These are phyloP conservation scores for Trichocladium uniseriatum DNA, from an alignment of 495 filamentous ascomycete species.

Conservation along the genomic window DNA sequence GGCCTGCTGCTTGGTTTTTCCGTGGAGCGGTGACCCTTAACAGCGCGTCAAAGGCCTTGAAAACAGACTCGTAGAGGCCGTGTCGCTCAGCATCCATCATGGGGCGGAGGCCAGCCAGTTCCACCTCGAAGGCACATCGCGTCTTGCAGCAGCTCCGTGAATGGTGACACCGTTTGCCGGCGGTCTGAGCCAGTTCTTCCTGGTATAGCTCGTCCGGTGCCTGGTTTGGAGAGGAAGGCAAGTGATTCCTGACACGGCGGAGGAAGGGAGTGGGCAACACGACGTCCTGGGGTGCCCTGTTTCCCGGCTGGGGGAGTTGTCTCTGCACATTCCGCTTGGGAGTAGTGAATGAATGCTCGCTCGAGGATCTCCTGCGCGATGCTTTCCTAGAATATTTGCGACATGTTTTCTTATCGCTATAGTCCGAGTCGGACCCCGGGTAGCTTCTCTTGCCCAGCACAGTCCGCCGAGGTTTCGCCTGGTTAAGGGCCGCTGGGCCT, in stretches of 20 bases:
- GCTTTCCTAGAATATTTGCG: conserved; percentile 19
- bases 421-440: conserved; percentile 7
- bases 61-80: conserved; percentile 27
- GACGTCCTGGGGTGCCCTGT: conserved; percentile 12
- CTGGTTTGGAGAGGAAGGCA: conserved; percentile 13
- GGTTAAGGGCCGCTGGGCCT: neutral
- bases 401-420: conserved; percentile 10
- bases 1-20: conserved; percentile 8
- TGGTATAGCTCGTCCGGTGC: neutral
- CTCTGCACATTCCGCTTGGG: conserved; percentile 9
- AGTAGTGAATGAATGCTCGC: conserved; percentile 3
- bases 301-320: conserved; percentile 5
- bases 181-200: neutral
- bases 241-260: conserved; percentile 17
- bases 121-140: conserved; percentile 13
- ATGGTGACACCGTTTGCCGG: conserved; percentile 8
- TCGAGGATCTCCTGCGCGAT: conserved; percentile 6
- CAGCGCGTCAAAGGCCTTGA: conserved; percentile 40
- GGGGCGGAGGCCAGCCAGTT: conserved; percentile 10
- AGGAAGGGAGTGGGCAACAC: conserved; percentile 23
- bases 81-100: conserved; percentile 2
- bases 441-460: conserved; percentile 14
- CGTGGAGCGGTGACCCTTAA: conserved; percentile 33
- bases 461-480: conserved; percentile 3
- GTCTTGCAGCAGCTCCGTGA: neutral